Percentiles rank a stretch among this genome's conserved stretches.
Evolutionary conservation across 352 stramenopile genomes (phyloP).

Genomic region (Pythium aquatile): DNA sequence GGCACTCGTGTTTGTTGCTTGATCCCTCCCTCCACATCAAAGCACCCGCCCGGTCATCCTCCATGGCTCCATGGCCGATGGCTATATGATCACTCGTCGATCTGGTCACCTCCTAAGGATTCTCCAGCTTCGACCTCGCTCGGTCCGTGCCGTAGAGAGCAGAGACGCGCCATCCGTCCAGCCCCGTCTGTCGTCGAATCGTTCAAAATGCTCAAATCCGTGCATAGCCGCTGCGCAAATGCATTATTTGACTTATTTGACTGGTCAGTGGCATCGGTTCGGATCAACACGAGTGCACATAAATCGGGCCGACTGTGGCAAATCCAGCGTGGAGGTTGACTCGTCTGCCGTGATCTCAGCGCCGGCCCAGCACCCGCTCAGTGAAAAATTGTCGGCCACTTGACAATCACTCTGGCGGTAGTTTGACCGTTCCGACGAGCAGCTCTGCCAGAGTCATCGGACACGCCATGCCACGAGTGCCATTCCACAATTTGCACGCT

Average conservation of each 20-base stretch:
- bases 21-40: too few relatives aligned
- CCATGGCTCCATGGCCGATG: too few relatives aligned
- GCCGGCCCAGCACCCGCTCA: not conserved
- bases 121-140: not conserved
- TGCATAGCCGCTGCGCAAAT: not conserved
- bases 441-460: not conserved
- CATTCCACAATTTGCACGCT: not conserved
- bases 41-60: too few relatives aligned
- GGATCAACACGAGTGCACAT: not conserved
- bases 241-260: not conserved
- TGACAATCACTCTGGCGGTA: not conserved
- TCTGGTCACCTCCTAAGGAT: not conserved
- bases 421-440: too few relatives aligned
- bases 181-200: not conserved
- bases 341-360: not conserved
- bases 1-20: too few relatives aligned
- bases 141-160: not conserved
- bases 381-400: not conserved
- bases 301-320: too few relatives aligned
- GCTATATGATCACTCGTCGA: not conserved
- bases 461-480: not conserved
- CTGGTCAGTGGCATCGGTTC: not conserved
- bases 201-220: not conserved
- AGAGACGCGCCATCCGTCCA: not conserved
- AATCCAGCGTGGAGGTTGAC: not conserved